A percentile compares a stretch with the other conserved stretches of the same genome.
phyloP scores from a whole-genome alignment of 2,329 filamentous ascomycete species.

The Neonectria sp. region DNA sequence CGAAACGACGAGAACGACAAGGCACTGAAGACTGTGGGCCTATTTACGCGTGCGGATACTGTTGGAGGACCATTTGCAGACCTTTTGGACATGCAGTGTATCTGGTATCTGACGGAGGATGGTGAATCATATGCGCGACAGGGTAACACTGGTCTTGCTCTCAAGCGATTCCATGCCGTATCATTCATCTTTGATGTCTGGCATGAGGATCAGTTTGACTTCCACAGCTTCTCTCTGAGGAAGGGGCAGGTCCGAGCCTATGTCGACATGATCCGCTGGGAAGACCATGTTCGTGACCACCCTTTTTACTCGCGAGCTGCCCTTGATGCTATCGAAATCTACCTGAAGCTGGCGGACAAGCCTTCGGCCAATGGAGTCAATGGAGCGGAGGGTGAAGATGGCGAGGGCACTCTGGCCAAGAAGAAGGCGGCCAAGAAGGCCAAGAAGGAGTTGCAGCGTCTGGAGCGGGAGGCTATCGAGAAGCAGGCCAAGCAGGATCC shows the following conservation, averaged over 20 bases:
- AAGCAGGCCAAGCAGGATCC: constrained; percentile 86
- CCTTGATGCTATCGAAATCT: constrained; percentile 84
- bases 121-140: constrained; percentile 90
- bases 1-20: constrained; percentile 92
- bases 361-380: constrained; percentile 77
- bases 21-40: constrained; percentile 88
- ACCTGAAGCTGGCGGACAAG: constrained; percentile 84
- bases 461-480: constrained; percentile 85
- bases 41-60: constrained; percentile 94
- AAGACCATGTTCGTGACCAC: constrained; percentile 91
- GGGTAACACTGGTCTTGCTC: constrained; percentile 84
- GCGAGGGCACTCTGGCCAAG: constrained; percentile 75
- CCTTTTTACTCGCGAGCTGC: constrained; percentile 93
- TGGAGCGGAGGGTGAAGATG: constrained; percentile 64
- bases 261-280: constrained; percentile 96
- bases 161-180: constrained; percentile 93
- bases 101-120: constrained; percentile 97
- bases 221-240: constrained; percentile 96
- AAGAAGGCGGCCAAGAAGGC: constrained; percentile 95
- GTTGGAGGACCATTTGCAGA: constrained; percentile 90
- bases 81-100: constrained; percentile 97
- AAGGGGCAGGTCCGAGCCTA: constrained; percentile 97
- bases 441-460: constrained; percentile 76
- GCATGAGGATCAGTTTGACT: constrained; percentile 99
- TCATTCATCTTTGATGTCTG: constrained; percentile 96